Evolutionary conservation across 352 stramenopile genomes (phyloP).

Genomic region (Phytophthora constricta): DNA sequence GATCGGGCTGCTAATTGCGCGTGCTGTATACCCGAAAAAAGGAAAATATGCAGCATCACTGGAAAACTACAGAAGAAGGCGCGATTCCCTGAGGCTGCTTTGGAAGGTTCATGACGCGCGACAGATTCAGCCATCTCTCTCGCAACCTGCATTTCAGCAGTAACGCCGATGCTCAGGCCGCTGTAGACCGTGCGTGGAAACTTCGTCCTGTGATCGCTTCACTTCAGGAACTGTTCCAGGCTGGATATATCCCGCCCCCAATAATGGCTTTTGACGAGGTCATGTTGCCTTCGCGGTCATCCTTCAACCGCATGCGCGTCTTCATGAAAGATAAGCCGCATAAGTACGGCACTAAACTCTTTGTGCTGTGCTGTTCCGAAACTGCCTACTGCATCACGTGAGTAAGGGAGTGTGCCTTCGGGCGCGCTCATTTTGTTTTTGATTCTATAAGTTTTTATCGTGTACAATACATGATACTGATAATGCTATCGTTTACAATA

Average conservation of each 20-base stretch:
- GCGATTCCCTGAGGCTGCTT: neutral
- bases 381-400: neutral
- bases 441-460: neutral
- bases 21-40: neutral
- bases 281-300: neutral
- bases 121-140: neutral
- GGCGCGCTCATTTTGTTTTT: neutral
- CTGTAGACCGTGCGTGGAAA: neutral
- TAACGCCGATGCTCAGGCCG: neutral
- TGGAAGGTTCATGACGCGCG: neutral
- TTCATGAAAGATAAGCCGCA: neutral
- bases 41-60: neutral
- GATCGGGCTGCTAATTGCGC: conserved; percentile 11
- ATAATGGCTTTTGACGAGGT: neutral
- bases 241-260: neutral
- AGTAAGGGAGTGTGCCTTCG: neutral
- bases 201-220: neutral
- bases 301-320: neutral
- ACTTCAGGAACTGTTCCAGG: neutral
- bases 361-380: neutral
- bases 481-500: neutral
- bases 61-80: neutral
- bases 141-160: neutral
- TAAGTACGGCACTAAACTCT: conserved; percentile 1
- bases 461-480: neutral